Conservation (phyloP, 1,139 yeast genomes). For the Sugiyamaella xylanicola region DNA sequence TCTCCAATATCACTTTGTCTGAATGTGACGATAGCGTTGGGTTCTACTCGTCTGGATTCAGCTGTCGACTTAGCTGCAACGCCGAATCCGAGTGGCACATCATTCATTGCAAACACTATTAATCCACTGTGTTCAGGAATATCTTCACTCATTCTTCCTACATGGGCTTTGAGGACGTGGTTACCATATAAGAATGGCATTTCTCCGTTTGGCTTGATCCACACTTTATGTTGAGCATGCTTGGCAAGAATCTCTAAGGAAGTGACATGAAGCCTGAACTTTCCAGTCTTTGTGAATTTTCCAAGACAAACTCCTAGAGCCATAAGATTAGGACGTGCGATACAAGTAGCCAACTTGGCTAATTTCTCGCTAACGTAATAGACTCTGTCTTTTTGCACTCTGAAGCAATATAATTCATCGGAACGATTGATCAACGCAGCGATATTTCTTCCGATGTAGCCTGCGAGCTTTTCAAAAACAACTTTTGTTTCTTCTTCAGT, state of each 20-base stretch:
- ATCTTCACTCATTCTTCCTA: constrained; percentile 96
- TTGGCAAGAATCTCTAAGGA: constrained; percentile 78
- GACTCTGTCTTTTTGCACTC: constrained; percentile 94
- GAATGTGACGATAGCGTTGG: constrained; percentile 91
- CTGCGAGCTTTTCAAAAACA: constrained; percentile 93
- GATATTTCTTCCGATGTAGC: constrained; percentile 93
- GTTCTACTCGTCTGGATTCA: constrained; percentile 84
- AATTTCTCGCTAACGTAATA: constrained; percentile 85
- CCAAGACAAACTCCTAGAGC: constrained; percentile 93
- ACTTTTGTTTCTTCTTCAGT: constrained; percentile 97
- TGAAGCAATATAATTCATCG: constrained; percentile 89
- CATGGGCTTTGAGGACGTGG: constrained; percentile 93
- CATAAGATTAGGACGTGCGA: constrained; percentile 86
- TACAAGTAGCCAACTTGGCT: constrained; percentile 86
- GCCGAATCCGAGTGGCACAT: constrained; percentile 93
- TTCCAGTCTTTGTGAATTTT: constrained; percentile 96
- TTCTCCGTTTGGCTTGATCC: constrained; percentile 97
- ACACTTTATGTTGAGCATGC: constrained; percentile 88
- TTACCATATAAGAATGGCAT: constrained; percentile 98
- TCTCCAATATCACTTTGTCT: constrained; percentile 99
- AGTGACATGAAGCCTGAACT: constrained; percentile 93
- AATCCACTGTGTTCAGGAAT: constrained; percentile 98
- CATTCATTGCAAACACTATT: constrained; percentile 86
- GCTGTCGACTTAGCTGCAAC: constrained; percentile 91
- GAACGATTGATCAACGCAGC: constrained; percentile 84